A percentile compares a stretch with the other conserved stretches of the same genome.
phyloP scores from a whole-genome alignment of 495 filamentous ascomycete species.

The Amphirosellinia nigrospora region DNA sequence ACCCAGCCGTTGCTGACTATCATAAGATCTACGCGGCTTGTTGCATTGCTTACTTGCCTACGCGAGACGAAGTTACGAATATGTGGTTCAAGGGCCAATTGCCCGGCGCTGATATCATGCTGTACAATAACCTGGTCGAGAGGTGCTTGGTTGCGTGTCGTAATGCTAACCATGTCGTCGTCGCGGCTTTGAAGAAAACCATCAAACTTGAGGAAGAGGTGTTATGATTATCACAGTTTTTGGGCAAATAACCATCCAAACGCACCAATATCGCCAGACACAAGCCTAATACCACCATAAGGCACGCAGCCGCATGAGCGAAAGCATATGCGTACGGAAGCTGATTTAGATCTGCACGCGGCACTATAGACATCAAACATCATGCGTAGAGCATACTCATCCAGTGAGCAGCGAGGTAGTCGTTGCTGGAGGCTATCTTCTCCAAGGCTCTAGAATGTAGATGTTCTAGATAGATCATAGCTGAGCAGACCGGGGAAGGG shows the following conservation, averaged over 20 bases:
- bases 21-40: conserved; percentile 77
- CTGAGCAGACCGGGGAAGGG: neutral
- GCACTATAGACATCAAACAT: neutral
- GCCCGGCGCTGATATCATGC: conserved; percentile 45
- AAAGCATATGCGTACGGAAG: neutral
- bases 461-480: neutral
- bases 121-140: conserved; percentile 51
- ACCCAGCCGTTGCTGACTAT: conserved; percentile 84
- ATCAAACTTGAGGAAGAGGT: conserved; percentile 33
- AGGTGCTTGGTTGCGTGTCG: conserved; percentile 51
- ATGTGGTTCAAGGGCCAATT: conserved; percentile 86
- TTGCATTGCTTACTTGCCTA: conserved; percentile 88
- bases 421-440: neutral
- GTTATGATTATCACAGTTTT: conserved; percentile 25
- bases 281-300: neutral
- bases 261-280: neutral
- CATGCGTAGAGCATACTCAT: neutral
- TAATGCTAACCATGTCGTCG: conserved; percentile 50
- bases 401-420: neutral
- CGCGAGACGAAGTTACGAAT: conserved; percentile 89
- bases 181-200: conserved; percentile 46
- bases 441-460: neutral
- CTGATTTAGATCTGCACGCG: neutral
- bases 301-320: neutral
- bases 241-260: conserved; percentile 1